Conservation (phyloP, 768 basidiomycete species). For the Leccinum sublutescens region DNA sequence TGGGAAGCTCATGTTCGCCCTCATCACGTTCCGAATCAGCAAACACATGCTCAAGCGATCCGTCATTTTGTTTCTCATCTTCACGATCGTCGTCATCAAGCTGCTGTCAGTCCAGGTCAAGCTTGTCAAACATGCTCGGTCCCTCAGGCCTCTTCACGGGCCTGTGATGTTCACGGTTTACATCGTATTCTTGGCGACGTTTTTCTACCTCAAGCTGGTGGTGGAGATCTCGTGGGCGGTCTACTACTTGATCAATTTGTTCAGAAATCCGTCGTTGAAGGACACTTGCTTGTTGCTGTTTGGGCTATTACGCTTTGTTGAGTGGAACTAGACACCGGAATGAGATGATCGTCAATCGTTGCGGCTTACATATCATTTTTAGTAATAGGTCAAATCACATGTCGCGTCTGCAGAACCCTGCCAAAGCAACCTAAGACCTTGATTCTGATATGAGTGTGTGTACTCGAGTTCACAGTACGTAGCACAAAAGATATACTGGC, state of each 20-base stretch:
- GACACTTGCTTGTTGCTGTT: constrained; percentile 21
- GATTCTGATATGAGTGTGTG: background rate
- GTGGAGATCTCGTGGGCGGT: constrained; percentile 19
- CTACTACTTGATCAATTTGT: constrained; percentile 27
- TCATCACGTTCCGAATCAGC: constrained; percentile 31
- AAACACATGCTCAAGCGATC: constrained; percentile 30
- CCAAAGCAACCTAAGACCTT: background rate
- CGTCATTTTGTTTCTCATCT: constrained; percentile 29
- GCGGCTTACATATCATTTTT: background rate
- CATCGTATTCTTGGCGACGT: constrained; percentile 13
- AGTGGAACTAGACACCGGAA: constrained; percentile 27
- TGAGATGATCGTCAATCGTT: too few species aligned
- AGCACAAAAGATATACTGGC: background rate
- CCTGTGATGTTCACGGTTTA: constrained; percentile 26
- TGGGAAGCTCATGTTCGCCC: constrained; percentile 23
- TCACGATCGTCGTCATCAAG: constrained; percentile 31
- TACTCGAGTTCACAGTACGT: background rate
- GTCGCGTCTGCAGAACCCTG: background rate
- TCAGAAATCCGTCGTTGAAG: constrained; percentile 28
- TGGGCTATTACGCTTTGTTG: constrained; percentile 27
- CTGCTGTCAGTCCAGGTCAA: constrained; percentile 29
- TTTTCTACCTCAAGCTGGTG: constrained; percentile 29
- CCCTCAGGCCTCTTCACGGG: constrained; percentile 26
- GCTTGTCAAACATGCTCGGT: constrained; percentile 27
- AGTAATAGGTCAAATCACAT: background rate